Conservation (phyloP, 805 yeast species). For the Wickerhamomyces tratensis region DNA sequence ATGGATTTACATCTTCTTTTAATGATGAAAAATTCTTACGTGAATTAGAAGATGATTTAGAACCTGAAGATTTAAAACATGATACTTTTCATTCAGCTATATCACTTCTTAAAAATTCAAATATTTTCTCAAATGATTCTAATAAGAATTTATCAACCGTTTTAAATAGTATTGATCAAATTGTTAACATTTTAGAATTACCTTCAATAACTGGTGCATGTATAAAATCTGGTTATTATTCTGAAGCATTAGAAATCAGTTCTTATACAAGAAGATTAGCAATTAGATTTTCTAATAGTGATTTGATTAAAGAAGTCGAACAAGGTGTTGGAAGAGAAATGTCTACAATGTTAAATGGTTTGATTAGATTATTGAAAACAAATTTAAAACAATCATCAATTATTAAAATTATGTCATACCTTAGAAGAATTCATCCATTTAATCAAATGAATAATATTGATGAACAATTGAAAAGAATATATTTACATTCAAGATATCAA, state of each 20-base stretch:
- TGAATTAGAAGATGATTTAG: constrained; percentile 15
- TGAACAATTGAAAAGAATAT: constrained; percentile 41
- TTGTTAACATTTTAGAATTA: constrained; percentile 71
- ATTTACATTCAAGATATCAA: constrained; percentile 56
- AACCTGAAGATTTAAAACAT: constrained; percentile 11
- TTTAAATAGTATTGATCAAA: constrained; percentile 54
- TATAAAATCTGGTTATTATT: constrained; percentile 76
- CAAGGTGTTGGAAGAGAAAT: constrained; percentile 46
- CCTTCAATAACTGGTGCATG: constrained; percentile 82
- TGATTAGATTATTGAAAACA: constrained; percentile 61
- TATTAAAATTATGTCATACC: constrained; percentile 67
- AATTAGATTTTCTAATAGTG: constrained; percentile 56
- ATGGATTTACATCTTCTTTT: neutral
- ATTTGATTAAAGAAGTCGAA: constrained; percentile 40
- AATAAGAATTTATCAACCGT: constrained; percentile 27
- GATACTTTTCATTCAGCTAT: constrained; percentile 22
- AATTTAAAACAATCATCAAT: constrained; percentile 72
- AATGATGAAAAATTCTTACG: constrained; percentile 2
- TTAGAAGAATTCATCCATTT: constrained; percentile 57
- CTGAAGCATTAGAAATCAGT: constrained; percentile 81
- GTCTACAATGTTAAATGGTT: constrained; percentile 57
- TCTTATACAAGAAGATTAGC: constrained; percentile 60
- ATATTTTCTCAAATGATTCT: neutral
- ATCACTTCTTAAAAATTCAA: neutral
- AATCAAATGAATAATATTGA: constrained; percentile 17